Base-by-base conservation (phyloP, 169 alveolate species). In the Babesia bovis region DNA sequence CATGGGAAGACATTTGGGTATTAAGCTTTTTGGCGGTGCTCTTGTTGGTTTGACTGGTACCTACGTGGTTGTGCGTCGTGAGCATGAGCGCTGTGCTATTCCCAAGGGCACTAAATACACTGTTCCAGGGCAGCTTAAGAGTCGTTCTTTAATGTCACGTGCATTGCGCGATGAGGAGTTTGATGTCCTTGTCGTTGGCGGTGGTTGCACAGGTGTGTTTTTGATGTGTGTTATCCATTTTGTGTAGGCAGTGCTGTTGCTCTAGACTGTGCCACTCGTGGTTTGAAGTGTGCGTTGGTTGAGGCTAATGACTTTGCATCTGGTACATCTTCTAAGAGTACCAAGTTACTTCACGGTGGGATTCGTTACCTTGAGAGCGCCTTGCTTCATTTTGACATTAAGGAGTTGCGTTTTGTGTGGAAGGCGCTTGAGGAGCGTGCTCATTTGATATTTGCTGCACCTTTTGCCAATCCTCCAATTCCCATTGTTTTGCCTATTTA, bases 291-390 rank as follows among this genome's bases (percentile, higher is more conserved):
- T 66, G 94, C 96, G 15, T 70, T 94, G 56, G 82, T 96, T n/a
- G 99, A 96, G 19, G 83, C 85, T 4, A 72, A 86, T 21, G 99
- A 96, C 79, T 96, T 94, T 58, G 95, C 96, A 5, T 90, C 96
- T n/a, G 98, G 97, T 1, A 94, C 99, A 1, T 91, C 97, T 42
- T 89, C 95, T 4, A 94, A 92, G 81, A 90, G 97, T 23, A 96
- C 98, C 12, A 96, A 96, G 83, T 88, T 96, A 44, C 87, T 95
- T 19, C 99, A 96, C 72, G 99, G 99, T 17, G 99, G 99, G 17
- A 89, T 96, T 19, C 90, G 98, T 61, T 96, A 96, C 82, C 89
- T 95, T 56, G 95, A 94, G 71, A 86, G 82, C 60, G 96, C 95
- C 12, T 72, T 91, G 38, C 56, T 84, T 21, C 74, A 82, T n/a